phyloP scores from a whole-genome alignment of 2,329 filamentous ascomycete genomes.

The Colletotrichum sp. region DNA sequence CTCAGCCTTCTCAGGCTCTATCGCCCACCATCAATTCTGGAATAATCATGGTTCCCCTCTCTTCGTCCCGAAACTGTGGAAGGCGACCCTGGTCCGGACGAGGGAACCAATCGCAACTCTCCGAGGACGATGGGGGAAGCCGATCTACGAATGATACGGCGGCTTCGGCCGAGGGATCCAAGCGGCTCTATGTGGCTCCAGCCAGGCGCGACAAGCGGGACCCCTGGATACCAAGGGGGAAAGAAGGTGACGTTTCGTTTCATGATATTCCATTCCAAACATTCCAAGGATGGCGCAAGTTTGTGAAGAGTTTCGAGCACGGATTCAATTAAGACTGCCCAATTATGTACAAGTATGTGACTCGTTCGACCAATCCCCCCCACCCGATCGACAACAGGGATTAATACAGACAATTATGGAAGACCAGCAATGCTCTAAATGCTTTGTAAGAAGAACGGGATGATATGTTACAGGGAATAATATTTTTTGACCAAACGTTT shows the following conservation, averaged over 20 bases:
- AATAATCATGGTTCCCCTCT: constrained; percentile 4
- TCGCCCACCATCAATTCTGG: background rate
- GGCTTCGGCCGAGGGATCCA: constrained; percentile 9
- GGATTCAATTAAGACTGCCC: background rate
- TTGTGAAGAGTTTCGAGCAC: background rate
- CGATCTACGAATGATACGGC: background rate
- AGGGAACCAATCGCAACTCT: constrained; percentile 13
- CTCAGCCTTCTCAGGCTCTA: background rate
- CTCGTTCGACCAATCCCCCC: background rate
- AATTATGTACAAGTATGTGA: background rate
- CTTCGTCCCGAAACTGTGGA: background rate
- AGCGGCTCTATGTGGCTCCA: background rate
- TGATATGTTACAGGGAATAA: constrained; percentile 10
- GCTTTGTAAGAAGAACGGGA: background rate
- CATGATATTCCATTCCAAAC: constrained; percentile 1
- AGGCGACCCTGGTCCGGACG: constrained; percentile 4
- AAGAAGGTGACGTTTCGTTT: constrained; percentile 11
- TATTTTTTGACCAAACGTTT: constrained; percentile 5
- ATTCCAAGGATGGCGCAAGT: background rate
- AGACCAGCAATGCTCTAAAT: background rate
- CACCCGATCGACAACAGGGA: background rate
- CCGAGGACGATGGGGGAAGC: background rate
- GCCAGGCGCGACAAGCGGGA: background rate
- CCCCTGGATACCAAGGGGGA: background rate
- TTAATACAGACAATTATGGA: background rate